Base-by-base conservation (phyloP, 805 yeast species). In the Spathaspora girioi region DNA sequence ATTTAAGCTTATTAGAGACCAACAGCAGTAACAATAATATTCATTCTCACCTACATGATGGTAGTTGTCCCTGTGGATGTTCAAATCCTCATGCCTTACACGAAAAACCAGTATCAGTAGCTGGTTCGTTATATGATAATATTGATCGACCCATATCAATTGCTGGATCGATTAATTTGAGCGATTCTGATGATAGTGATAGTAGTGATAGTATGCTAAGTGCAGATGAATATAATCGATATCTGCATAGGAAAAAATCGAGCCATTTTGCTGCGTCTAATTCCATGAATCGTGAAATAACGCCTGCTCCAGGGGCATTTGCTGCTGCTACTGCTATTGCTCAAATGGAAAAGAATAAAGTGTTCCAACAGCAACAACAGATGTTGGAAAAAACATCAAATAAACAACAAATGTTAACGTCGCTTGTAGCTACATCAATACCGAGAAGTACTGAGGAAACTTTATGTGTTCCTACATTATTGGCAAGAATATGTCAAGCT, bases 371-470 rank as follows among this genome's bases (percentile, higher is more conserved):
- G 10, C 60, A 52, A 14, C 38, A 29, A 19, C 44, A 42, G 11
- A 19, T 14, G 27, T 23, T 20, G 27, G 29, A 42, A 15, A 20
- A 42, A 23, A 14, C n/a, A 7, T 58, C 56, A 49, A 71, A 71
- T 51, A 71, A 71, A 46, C 73, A 68, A 52, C 74, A 68, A 54
- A 58, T 69, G 56, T 63, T 74, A 27, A 72, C 78, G 1, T 59
- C 67, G 0, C 59, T 74, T 47, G 90, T 87, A 5, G 89, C 93
- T 0, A 77, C 86, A 54, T 80, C 93, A 0, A 78, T 86, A 9
- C 94, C 93, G 6, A 71, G 94, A 61, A 80, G 87, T 15, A 87
- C 93, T 0, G 92, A 86, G 58, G 94, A 87, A 62, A 86, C 90
- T 0, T 68, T 87, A 42, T 85, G 86, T 58, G 82, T 86, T 38